phyloP scores from a whole-genome alignment of 1,139 yeast genomes.

The Candida sojae region DNA sequence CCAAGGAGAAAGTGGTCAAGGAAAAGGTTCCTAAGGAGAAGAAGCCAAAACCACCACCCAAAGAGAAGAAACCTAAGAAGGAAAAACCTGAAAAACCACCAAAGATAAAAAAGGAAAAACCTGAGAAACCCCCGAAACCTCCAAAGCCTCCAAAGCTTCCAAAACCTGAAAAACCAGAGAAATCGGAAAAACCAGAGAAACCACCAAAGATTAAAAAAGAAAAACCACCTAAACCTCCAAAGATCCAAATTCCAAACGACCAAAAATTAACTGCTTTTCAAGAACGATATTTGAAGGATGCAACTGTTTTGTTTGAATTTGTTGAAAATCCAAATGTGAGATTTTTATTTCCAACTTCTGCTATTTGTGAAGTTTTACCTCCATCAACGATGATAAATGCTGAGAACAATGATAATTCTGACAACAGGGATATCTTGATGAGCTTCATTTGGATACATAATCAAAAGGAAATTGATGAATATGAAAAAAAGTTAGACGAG shows the following conservation, averaged over 20 bases:
- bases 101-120: conserved; percentile 5
- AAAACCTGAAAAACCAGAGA: conserved; percentile 21
- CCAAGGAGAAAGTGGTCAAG: neutral
- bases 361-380: conserved; percentile 65
- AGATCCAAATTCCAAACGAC: conserved; percentile 32
- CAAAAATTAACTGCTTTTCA: conserved; percentile 73
- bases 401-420: conserved; percentile 28
- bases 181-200: conserved; percentile 25
- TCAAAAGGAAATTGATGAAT: conserved; percentile 47
- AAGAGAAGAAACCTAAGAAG: conserved; percentile 1
- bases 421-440: conserved; percentile 52
- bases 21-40: conserved; percentile 1
- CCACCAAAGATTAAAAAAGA: conserved; percentile 21
- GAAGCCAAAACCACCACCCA: conserved; percentile 3
- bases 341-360: conserved; percentile 71
- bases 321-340: conserved; percentile 77
- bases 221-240: conserved; percentile 20
- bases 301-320: conserved; percentile 82
- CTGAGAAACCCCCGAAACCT: conserved; percentile 1
- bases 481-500: conserved; percentile 39
- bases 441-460: conserved; percentile 67
- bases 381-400: conserved; percentile 21
- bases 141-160: conserved; percentile 18
- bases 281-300: conserved; percentile 64
- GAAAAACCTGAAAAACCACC: conserved; percentile 4